Percentiles rank a stretch among this genome's conserved stretches.
These are phyloP conservation scores for Raphanus hybrid DNA, from an alignment of 441 rosid genomes.

Conservation along the genomic window DNA sequence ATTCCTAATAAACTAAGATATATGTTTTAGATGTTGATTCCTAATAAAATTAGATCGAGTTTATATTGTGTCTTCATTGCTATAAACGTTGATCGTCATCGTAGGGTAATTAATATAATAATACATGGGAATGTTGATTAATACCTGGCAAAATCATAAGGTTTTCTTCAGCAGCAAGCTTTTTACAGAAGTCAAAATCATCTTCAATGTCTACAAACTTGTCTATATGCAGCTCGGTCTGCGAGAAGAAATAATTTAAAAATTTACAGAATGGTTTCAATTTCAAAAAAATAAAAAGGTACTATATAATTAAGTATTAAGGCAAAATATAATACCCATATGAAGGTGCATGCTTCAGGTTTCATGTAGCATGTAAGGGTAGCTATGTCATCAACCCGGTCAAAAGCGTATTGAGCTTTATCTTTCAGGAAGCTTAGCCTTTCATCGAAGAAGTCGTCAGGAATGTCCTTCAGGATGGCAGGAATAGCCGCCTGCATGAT, in stretches of 20 bases:
- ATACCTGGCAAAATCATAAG: slow-evolving; percentile 50
- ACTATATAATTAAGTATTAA: not conserved
- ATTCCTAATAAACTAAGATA: not conserved
- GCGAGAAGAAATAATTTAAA: not conserved
- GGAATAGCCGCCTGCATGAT: slow-evolving; percentile 56
- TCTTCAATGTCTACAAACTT: slow-evolving; percentile 40
- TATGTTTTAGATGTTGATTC: not conserved
- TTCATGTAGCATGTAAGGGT: slow-evolving; percentile 24
- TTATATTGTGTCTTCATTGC: not conserved
- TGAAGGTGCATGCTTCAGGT: slow-evolving; percentile 43
- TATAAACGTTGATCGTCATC: not conserved
- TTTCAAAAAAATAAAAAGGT: slow-evolving; percentile 22
- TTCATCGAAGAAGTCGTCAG: not conserved
- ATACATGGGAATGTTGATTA: not conserved
- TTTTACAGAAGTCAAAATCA: slow-evolving; percentile 46
- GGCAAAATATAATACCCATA: slow-evolving; percentile 27
- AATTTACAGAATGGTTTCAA: not conserved
- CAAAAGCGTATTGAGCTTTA: slow-evolving; percentile 10
- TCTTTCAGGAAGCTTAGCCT: slow-evolving; percentile 7
- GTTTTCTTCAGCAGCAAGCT: slow-evolving; percentile 49
- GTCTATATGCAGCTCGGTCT: slow-evolving; percentile 44
- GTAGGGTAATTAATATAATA: not conserved
- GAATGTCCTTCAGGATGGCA: slow-evolving; percentile 36
- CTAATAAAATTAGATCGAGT: not conserved
- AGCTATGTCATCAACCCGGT: slow-evolving; percentile 16